Conservation (phyloP, 441 rosid genomes). For the Sinapis alba region DNA sequence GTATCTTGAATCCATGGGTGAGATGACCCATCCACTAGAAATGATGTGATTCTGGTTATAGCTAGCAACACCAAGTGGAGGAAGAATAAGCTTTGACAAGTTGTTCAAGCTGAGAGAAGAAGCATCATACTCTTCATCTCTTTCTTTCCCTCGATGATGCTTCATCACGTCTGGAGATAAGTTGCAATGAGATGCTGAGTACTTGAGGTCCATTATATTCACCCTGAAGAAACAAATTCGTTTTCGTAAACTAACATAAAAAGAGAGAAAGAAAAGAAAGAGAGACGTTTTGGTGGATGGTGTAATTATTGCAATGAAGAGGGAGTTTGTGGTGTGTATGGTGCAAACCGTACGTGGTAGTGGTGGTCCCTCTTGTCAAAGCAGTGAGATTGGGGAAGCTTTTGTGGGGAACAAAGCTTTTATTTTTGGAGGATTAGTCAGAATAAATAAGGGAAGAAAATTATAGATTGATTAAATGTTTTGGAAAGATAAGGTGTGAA, state of each 20-base stretch:
- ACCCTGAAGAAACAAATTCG: not conserved
- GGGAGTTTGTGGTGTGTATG: conserved; percentile 35
- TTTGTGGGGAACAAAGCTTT: conserved; percentile 40
- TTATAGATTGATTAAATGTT: conserved; percentile 15
- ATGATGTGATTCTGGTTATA: conserved; percentile 47
- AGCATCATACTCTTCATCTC: conserved; percentile 36
- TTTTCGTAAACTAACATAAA: not conserved
- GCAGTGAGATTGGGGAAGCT: conserved; percentile 27
- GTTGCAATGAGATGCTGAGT: conserved; percentile 34
- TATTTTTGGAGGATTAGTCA: conserved; percentile 22
- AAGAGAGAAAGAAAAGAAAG: conserved; percentile 9
- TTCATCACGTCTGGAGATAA: conserved; percentile 41
- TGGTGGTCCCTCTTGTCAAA: conserved; percentile 39
- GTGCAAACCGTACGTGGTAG: conserved; percentile 41
- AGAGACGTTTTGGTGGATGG: conserved; percentile 25
- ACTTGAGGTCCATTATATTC: conserved; percentile 42
- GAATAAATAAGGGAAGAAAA: conserved; percentile 15
- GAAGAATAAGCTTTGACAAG: conserved; percentile 81
- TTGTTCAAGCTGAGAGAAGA: conserved; percentile 52
- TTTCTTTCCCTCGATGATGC: conserved; percentile 32
- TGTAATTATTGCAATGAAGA: conserved; percentile 29
- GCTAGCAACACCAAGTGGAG: conserved; percentile 77
- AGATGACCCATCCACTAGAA: conserved; percentile 62
- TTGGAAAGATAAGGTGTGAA: conserved; percentile 37
- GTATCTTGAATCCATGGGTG: conserved; percentile 86